Percentiles rank a stretch among this genome's conserved stretches.
Evolutionary conservation across 2,329 filamentous ascomycete genomes (phyloP).

Genomic region (Rutstroemia sp.): DNA sequence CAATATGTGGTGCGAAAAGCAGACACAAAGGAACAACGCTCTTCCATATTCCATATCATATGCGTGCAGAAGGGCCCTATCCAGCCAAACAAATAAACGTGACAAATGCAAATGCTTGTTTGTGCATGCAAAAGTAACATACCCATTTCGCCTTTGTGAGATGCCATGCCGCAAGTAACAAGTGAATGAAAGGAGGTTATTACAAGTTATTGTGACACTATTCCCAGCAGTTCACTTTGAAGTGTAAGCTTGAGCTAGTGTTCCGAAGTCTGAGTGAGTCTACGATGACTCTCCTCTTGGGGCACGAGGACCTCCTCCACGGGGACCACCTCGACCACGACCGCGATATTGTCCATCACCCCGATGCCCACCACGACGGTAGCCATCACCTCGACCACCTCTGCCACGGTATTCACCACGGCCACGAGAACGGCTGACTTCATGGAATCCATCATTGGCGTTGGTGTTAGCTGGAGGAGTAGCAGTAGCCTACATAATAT

Average conservation of each 20-base stretch:
- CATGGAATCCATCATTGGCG: constrained; percentile 63
- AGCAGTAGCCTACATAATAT: constrained; percentile 29
- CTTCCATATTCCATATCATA: constrained; percentile 8
- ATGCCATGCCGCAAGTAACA: constrained; percentile 10
- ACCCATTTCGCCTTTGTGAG: constrained; percentile 11
- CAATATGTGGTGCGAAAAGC: neutral
- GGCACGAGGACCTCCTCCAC: constrained; percentile 18
- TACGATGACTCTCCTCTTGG: constrained; percentile 12
- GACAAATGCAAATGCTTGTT: constrained; percentile 9
- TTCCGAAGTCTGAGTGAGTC: neutral
- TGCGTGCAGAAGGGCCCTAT: constrained; percentile 3
- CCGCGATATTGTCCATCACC: constrained; percentile 33
- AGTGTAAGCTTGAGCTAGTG: neutral
- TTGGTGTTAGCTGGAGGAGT: constrained; percentile 35
- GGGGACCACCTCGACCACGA: constrained; percentile 20
- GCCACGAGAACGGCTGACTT: constrained; percentile 53
- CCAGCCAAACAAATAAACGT: constrained; percentile 10
- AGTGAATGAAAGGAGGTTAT: constrained; percentile 10
- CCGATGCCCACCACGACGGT: constrained; percentile 35
- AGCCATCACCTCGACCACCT: constrained; percentile 40
- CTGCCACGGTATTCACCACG: constrained; percentile 37
- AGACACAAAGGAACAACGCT: neutral
- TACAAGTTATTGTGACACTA: constrained; percentile 4
- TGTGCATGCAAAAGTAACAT: constrained; percentile 11
- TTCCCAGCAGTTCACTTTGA: neutral